Evolutionary conservation across 2,329 filamentous ascomycete species (phyloP), one percentile per base, ranked within the genome.

Genomic region (Geosmithia putterillii): DNA sequence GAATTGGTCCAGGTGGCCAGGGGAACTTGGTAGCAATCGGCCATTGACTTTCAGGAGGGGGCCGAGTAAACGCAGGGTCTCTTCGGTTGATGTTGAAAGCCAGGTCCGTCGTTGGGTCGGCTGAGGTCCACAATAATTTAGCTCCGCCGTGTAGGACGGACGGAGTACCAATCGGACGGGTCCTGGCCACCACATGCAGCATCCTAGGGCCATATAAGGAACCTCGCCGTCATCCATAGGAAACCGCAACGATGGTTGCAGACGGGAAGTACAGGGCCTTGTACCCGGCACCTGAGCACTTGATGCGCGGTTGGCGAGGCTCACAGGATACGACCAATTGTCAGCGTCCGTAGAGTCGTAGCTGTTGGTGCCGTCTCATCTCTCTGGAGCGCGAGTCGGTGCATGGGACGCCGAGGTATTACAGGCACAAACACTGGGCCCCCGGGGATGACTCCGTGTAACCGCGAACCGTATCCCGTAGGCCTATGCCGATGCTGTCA

Each of bases 151-250:
- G 15, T 19, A 22, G 2, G 20, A 21, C 22, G 2, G 20, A 21
- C 22, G 14, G 23, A 28, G 45, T 42, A 23, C 48, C 47, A 50
- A 50, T 50, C 34, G 46, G 46, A 48, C 40, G 32, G 36, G 44
- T n/a, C 22, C 12, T 47, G 40, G 28, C 42, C 41, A 49, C 47
- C 54, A 56, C 54, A 56, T 56, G 54, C 40, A 32, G 23, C 39
- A 17, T 41, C 23, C 22, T 2, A 22, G 23, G 21, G 37, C 18
- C 35, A 37, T 18, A 37, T 32, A 32, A 32, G 28, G 28, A 32
- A 32, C 28, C 28, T 14, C 28, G 10, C 15, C 28, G 15, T 32
- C 10, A 14, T 7, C 28, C 5, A 12, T 12, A 14, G 28, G 6
- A 10, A 25, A 25, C 23, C 10, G 23, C 23, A 25, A 7, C 10